Conservation (phyloP, 441 rosid genomes). For the Hura crepitans region DNA sequence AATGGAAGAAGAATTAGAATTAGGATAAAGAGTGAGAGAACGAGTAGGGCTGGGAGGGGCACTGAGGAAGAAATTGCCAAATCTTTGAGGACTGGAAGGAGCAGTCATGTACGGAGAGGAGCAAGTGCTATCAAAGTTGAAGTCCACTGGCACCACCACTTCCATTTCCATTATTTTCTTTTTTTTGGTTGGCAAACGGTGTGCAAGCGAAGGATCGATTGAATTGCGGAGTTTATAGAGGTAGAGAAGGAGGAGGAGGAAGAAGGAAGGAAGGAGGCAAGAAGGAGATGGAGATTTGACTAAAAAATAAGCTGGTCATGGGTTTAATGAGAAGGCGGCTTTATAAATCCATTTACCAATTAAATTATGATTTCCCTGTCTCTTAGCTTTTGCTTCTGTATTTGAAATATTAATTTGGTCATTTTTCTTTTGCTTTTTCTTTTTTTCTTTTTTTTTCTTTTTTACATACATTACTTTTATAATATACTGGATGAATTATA, state of each 20-base stretch:
- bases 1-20: conserved; percentile 25
- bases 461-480: too few species aligned
- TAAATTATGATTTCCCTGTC: too few species aligned
- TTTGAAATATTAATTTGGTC: too few species aligned
- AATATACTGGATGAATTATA: too few species aligned
- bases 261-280: conserved; percentile 19
- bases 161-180: conserved; percentile 47
- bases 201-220: not conserved
- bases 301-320: not conserved
- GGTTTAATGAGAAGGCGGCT: conserved; percentile 37
- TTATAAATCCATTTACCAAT: conserved; percentile 15
- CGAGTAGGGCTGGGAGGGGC: conserved; percentile 67
- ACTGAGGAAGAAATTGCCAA: conserved; percentile 55
- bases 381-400: too few species aligned
- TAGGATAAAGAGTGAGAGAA: conserved; percentile 16
- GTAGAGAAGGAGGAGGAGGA: not conserved
- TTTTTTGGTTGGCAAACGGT: not conserved
- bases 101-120: conserved; percentile 92
- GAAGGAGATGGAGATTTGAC: conserved; percentile 24
- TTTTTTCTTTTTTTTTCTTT: too few species aligned
- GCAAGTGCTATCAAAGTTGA: conserved; percentile 62
- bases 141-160: conserved; percentile 40
- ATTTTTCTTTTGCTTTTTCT: too few species aligned
- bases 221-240: conserved; percentile 10
- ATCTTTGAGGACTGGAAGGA: conserved; percentile 76